phyloP scores from a whole-genome alignment of 208 protist genomes.

The Acanthamoeba quina region DNA sequence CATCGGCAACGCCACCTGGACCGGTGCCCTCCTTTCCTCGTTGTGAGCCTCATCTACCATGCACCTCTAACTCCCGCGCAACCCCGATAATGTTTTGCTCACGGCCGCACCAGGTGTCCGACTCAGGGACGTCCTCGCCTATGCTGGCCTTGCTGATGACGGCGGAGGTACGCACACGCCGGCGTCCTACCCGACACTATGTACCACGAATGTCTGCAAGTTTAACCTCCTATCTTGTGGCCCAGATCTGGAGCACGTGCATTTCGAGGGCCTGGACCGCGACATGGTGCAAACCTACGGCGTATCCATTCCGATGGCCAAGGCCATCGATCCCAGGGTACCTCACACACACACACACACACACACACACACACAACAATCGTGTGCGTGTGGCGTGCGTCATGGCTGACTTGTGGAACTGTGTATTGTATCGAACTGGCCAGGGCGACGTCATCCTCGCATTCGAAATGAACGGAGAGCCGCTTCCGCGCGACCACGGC shows the following conservation, averaged over 20 bases:
- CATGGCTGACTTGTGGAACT: background rate
- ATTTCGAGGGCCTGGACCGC: conserved; percentile 90
- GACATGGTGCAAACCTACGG: conserved; percentile 84
- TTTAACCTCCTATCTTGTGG: background rate
- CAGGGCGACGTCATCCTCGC: conserved; percentile 90
- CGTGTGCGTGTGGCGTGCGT: background rate
- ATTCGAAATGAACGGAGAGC: conserved; percentile 92
- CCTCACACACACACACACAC: too few relatives aligned
- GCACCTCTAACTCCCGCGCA: too few relatives aligned
- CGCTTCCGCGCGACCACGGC: conserved; percentile 90
- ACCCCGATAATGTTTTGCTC: conserved; percentile 53
- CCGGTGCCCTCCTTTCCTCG: background rate
- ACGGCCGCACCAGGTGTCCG: conserved; percentile 87
- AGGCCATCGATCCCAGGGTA: conserved; percentile 82
- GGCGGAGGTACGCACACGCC: background rate
- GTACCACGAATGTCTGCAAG: background rate
- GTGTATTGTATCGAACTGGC: background rate
- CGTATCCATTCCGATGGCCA: conserved; percentile 89
- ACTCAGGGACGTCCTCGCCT: conserved; percentile 87
- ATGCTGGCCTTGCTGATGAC: conserved; percentile 54
- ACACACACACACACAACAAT: background rate
- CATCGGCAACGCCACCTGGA: conserved; percentile 69
- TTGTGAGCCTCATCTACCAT: background rate
- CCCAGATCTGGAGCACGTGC: conserved; percentile 86
- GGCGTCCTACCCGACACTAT: background rate